Conservation (phyloP, 2,329 filamentous ascomycete genomes). For the Blastomyces gilchristii region DNA sequence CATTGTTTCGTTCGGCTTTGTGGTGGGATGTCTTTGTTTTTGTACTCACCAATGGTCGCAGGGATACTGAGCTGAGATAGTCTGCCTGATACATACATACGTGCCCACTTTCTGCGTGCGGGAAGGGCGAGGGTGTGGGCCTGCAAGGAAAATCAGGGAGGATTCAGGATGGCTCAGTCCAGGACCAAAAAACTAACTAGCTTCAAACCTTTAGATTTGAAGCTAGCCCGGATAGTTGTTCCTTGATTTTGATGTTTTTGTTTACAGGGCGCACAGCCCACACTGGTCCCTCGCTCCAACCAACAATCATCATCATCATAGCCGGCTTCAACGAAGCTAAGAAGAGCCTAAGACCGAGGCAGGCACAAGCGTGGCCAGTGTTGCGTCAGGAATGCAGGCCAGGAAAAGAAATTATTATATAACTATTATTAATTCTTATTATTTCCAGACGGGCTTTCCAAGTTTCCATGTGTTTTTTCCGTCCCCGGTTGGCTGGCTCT, state of each 20-base stretch:
- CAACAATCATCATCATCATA: not conserved
- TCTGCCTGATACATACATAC: not conserved
- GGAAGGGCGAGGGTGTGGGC: not conserved
- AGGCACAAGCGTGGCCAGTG: not conserved
- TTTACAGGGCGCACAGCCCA: too few species aligned
- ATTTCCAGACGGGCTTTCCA: not conserved
- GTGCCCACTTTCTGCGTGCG: not conserved
- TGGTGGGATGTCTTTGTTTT: not conserved
- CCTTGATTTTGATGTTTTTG: not conserved
- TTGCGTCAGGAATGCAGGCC: not conserved
- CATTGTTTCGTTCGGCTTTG: constrained; percentile 1
- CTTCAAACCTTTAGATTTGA: not conserved
- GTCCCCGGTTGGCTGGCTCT: too few species aligned
- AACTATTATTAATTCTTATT: too few species aligned
- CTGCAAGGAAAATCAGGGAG: not conserved
- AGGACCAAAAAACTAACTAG: not conserved
- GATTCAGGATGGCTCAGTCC: not conserved
- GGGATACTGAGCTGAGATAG: not conserved
- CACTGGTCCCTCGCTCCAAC: not conserved
- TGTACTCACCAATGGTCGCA: not conserved
- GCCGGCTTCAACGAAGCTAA: not conserved
- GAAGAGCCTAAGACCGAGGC: not conserved
- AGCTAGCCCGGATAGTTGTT: not conserved
- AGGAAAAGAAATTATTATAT: not conserved
- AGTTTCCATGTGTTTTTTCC: not conserved